phyloP scores from a whole-genome alignment of 345 rosid species.

The Eucalyptus erythrocorys region DNA sequence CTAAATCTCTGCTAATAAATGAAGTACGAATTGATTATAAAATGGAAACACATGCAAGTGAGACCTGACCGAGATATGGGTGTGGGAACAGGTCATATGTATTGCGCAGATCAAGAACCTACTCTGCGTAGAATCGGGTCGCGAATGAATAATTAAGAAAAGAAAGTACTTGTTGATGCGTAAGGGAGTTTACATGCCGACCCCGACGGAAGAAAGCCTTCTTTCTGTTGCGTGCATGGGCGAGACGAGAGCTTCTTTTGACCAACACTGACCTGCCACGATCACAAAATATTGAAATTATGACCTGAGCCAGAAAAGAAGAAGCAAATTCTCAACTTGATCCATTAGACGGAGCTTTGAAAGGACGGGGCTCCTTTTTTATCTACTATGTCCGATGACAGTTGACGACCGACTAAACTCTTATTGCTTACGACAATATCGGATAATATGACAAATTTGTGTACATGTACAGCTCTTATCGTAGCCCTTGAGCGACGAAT shows the following conservation, averaged over 20 bases:
- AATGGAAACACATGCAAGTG: not conserved
- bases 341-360: not conserved
- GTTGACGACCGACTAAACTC: not conserved
- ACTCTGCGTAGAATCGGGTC: not conserved
- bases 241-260: not conserved
- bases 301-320: not conserved
- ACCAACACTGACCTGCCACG: conserved; percentile 12
- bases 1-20: not conserved
- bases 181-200: conserved; percentile 11
- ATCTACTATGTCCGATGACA: not conserved
- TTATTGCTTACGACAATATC: not conserved
- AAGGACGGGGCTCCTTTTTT: not conserved
- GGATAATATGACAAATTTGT: not conserved
- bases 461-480: not conserved
- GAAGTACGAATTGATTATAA: not conserved
- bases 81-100: not conserved
- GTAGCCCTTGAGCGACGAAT: not conserved
- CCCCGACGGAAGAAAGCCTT: not conserved
- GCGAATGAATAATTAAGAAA: not conserved
- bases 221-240: conserved; percentile 24
- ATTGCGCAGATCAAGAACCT: not conserved
- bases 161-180: not conserved
- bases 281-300: not conserved
- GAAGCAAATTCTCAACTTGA: not conserved
- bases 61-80: not conserved